Conservation (phyloP, 1,139 yeast species). For the Geotrichum carabidarum region DNA sequence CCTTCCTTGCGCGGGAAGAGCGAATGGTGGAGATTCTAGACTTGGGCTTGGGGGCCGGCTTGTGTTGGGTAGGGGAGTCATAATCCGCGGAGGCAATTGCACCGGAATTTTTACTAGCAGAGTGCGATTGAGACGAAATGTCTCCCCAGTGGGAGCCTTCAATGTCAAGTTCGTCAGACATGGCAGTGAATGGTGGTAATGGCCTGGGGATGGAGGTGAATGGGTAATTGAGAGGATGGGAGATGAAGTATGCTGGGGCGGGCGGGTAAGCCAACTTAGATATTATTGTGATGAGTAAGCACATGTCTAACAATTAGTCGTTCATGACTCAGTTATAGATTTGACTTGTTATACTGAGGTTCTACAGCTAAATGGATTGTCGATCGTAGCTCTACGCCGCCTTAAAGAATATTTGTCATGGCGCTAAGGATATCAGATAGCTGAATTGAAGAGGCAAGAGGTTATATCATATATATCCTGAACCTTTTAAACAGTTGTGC, state of each 20-base stretch:
- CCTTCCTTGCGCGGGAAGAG: constrained; percentile 14
- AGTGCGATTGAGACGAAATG: not conserved
- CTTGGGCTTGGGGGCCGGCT: constrained; percentile 1
- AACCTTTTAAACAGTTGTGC: too few relatives aligned
- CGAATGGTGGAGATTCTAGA: constrained; percentile 13
- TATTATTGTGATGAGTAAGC: not conserved
- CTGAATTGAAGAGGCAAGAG: too few relatives aligned
- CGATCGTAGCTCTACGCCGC: too few relatives aligned
- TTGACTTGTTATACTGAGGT: too few relatives aligned
- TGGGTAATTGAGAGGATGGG: not conserved
- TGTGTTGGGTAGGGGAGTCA: not conserved
- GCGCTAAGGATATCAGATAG: too few relatives aligned
- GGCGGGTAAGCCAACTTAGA: not conserved
- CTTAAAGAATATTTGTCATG: too few relatives aligned
- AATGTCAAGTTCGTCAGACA: constrained; percentile 15
- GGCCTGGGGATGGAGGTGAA: not conserved
- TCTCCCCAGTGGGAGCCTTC: constrained; percentile 18
- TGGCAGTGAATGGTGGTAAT: not conserved
- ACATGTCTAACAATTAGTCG: not conserved
- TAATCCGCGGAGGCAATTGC: not conserved
- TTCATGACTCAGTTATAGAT: too few relatives aligned
- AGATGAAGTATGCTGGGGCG: not conserved
- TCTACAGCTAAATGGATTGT: too few relatives aligned
- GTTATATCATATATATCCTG: too few relatives aligned
- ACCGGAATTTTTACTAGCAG: not conserved